Evolutionary conservation across 257 asterid species (phyloP).

Genomic region (Petrea volubilis): DNA sequence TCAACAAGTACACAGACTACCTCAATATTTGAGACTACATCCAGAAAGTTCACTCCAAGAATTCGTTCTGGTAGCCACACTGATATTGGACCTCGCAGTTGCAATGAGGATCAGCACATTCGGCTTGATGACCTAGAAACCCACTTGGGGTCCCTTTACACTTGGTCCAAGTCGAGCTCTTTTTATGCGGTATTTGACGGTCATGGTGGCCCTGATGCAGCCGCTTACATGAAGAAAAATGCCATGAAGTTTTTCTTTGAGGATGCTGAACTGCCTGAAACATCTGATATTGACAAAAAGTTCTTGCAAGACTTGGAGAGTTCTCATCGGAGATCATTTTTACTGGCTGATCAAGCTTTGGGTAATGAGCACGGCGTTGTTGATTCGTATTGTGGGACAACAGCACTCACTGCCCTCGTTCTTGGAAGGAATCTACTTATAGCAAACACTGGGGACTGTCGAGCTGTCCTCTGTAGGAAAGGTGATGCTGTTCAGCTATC

Average conservation of each 20-base stretch:
- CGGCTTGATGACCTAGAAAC: slow-evolving; percentile 69
- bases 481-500: slow-evolving; percentile 87
- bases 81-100: slow-evolving; percentile 76
- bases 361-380: slow-evolving; percentile 57
- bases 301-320: slow-evolving; percentile 61
- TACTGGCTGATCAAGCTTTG: slow-evolving; percentile 73
- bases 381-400: slow-evolving; percentile 80
- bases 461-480: slow-evolving; percentile 87
- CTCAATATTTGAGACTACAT: slow-evolving; percentile 32
- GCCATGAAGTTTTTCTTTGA: slow-evolving; percentile 68
- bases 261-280: slow-evolving; percentile 66
- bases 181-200: slow-evolving; percentile 94
- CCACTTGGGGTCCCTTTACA: slow-evolving; percentile 55
- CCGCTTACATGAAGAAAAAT: slow-evolving; percentile 68
- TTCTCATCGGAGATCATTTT: slow-evolving; percentile 58
- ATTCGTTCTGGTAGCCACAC: slow-evolving; percentile 89
- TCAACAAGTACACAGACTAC: slow-evolving; percentile 55
- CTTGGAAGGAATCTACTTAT: slow-evolving; percentile 69
- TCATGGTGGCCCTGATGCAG: slow-evolving; percentile 91
- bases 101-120: slow-evolving; percentile 82
- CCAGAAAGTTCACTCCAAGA: slow-evolving; percentile 45
- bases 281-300: slow-evolving; percentile 49
- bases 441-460: slow-evolving; percentile 95
- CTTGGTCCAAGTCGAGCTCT: slow-evolving; percentile 72
- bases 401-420: slow-evolving; percentile 82